Evolutionary conservation across 257 asterid species (phyloP).

Genomic region (Cynanchum wilfordii): DNA sequence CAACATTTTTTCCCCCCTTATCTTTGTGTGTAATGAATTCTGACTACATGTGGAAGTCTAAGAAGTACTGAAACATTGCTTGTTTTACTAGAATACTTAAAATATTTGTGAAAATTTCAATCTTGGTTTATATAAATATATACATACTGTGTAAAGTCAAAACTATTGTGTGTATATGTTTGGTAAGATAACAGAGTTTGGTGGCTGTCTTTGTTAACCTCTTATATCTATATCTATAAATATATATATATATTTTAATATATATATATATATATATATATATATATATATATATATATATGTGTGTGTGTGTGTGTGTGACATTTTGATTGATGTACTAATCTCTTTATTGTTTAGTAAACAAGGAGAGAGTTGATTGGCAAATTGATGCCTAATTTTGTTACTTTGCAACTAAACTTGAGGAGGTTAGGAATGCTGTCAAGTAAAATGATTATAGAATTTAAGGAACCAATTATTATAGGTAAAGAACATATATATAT

Average conservation of each 20-base stretch:
- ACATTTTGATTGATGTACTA: constrained; percentile 9
- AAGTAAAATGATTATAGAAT: not conserved
- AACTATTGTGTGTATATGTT: constrained; percentile 26
- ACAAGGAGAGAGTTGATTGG: constrained; percentile 16
- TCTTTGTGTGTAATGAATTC: not conserved
- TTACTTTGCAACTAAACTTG: constrained; percentile 19
- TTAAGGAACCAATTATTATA: not conserved
- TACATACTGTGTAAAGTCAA: constrained; percentile 19
- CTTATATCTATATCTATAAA: not conserved
- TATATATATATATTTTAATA: too few relatives aligned
- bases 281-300: too few relatives aligned
- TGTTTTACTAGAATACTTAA: not conserved
- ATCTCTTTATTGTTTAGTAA: constrained; percentile 20
- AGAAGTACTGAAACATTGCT: constrained; percentile 4
- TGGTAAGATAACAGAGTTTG: constrained; percentile 43
- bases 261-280: too few relatives aligned
- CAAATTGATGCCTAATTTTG: constrained; percentile 38
- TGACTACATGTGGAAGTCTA: constrained; percentile 8
- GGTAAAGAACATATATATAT: not conserved
- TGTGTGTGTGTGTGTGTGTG: not conserved
- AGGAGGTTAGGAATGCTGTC: constrained; percentile 16
- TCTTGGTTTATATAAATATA: not conserved
- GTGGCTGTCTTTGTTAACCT: constrained; percentile 27
- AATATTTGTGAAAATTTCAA: not conserved
- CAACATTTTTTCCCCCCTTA: not conserved